A percentile compares a stretch with the other conserved stretches of the same genome.
phyloP scores from a whole-genome alignment of 495 filamentous ascomycete genomes.

The Annulohypoxylon maeteangense region DNA sequence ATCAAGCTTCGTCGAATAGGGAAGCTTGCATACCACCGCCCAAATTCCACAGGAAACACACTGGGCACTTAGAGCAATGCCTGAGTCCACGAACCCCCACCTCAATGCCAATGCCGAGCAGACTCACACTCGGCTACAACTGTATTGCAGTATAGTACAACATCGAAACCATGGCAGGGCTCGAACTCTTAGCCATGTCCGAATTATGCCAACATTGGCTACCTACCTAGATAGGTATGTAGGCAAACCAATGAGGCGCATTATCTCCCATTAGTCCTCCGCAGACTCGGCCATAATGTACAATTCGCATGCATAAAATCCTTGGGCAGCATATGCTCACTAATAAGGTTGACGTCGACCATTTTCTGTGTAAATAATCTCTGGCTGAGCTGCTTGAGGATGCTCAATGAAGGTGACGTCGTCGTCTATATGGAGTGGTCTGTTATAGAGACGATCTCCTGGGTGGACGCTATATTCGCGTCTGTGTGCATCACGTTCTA shows the following conservation, averaged over 20 bases:
- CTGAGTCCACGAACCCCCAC: conserved; percentile 9
- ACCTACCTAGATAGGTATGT: neutral
- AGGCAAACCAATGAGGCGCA: neutral
- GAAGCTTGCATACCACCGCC: conserved; percentile 13
- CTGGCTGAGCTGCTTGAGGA: conserved; percentile 49
- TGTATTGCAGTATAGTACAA: neutral
- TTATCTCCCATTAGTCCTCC: neutral
- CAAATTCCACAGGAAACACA: conserved; percentile 17
- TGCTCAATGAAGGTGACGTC: conserved; percentile 61
- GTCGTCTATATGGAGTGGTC: conserved; percentile 50
- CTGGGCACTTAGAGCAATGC: neutral
- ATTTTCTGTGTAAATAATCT: conserved; percentile 53
- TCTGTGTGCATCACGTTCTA: conserved; percentile 45
- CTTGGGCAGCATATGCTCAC: conserved; percentile 17
- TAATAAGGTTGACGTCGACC: conserved; percentile 52
- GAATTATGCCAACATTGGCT: neutral
- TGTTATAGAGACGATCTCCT: conserved; percentile 54
- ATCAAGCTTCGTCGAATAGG: neutral
- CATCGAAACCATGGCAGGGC: neutral
- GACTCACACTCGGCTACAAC: neutral
- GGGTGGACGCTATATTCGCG: conserved; percentile 52
- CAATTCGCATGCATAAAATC: neutral
- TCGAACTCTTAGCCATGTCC: conserved; percentile 1
- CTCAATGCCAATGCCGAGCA: conserved; percentile 16
- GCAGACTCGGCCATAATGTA: conserved; percentile 1